These are phyloP conservation scores for Moesziomyces parantarcticus DNA, from an alignment of 1,284 basidiomycete species.

Conservation along the genomic window DNA sequence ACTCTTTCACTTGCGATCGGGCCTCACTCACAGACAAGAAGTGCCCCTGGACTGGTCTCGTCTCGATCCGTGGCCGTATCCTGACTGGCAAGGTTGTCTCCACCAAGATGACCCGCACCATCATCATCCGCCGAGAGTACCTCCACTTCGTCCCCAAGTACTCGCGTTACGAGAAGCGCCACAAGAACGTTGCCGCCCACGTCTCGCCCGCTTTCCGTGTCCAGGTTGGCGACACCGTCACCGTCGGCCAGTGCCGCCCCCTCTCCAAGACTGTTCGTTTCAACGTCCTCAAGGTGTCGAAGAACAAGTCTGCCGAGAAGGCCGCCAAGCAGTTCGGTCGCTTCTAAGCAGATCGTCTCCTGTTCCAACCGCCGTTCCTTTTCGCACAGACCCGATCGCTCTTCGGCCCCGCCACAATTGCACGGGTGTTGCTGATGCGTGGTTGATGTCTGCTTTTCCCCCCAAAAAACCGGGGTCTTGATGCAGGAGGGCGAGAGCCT, in stretches of 20 bases:
- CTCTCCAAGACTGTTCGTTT: slow-evolving; percentile 99
- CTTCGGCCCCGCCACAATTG: background rate
- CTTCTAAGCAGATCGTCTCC: slow-evolving; percentile 74
- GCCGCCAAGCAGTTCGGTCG: slow-evolving; percentile 87
- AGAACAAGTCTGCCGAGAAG: slow-evolving; percentile 67
- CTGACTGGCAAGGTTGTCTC: slow-evolving; percentile 96
- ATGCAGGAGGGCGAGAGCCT: slow-evolving; percentile 47
- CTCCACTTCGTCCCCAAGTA: slow-evolving; percentile 98
- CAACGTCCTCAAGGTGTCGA: slow-evolving; percentile 90
- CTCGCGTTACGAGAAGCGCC: slow-evolving; percentile 74
- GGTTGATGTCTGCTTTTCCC: background rate
- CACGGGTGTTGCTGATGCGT: background rate
- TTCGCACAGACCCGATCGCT: background rate
- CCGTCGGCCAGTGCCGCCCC: slow-evolving; percentile 98
- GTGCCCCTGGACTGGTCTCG: slow-evolving; percentile 85
- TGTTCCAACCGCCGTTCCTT: background rate
- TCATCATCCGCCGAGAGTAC: slow-evolving; percentile 98
- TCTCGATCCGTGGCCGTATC: slow-evolving; percentile 97
- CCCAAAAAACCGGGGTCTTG: slow-evolving; percentile 23
- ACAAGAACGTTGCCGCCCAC: slow-evolving; percentile 98
- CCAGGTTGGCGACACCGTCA: slow-evolving; percentile 84
- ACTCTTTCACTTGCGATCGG: slow-evolving; percentile 11
- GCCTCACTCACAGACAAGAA: slow-evolving; percentile 84
- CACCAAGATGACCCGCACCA: slow-evolving; percentile 99
- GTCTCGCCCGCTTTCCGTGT: slow-evolving; percentile 97